Evolutionary conservation across 495 filamentous ascomycete genomes (phyloP), one percentile per base, ranked within the genome.

Genomic region (Geopyxis carbonaria): DNA sequence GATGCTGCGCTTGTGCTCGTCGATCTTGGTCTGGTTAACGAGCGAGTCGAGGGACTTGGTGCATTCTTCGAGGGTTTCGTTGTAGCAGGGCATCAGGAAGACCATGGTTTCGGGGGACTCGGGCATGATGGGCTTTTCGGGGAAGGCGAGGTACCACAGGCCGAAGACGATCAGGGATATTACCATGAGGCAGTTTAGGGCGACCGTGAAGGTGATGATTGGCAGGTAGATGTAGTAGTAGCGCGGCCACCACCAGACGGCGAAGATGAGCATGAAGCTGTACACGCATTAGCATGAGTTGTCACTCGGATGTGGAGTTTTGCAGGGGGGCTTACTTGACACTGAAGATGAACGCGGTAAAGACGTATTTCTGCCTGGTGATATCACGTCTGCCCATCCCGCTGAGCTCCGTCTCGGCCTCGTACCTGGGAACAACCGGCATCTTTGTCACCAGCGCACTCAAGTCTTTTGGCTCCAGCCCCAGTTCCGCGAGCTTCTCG

Each of bases 1-100:
- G 40, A 84, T 75, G 4, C 72, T 64, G 48, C 80, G 78, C 57
- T 80, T 74, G 50, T 58, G 53, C 11, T 54, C 34, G 3, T 43
- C 37, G 38, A 58, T 43, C 2, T 44, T 46, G 32, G 44, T 22
- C 37, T 58, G 55, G 7, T 44, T 47, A 16, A 58, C 45, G 22
- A 58, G 55, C 15, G 55, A 58, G 30, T 58, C 55, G 0, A 58
- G 47, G 9, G 55, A 58, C 8, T 39, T 48, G 4, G 28, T 30
- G 14, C 44, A 45, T 38, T 58, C 55, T 8, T 54, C 47, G n/a
- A 39, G 47, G 1, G 53, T 56, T 30, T 58, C 55, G 19, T 58
- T 58, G 38, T 58, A 58, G 40, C 55, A 58, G 24, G 55, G 55
- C 46, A 58, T 43, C 13, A 58, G 43, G 16, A 53, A 34, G 9